Evolutionary conservation across 805 yeast genomes (phyloP), one percentile per base, ranked within the genome.

Genomic region (Saccharomyces paradoxus): DNA sequence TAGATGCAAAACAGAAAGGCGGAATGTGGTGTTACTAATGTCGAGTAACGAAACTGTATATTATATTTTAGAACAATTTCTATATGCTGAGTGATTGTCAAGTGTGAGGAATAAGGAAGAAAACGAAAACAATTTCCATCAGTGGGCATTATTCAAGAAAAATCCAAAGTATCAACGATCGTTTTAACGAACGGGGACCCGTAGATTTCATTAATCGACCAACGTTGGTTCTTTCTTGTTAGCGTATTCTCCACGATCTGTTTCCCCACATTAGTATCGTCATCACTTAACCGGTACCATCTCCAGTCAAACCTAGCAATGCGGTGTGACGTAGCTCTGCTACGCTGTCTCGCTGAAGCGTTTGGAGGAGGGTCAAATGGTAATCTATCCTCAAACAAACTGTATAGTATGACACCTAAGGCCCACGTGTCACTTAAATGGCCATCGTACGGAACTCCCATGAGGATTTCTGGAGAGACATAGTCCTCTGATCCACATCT

Each of bases 401-500:
- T 82, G 64, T 90, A 94, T 0, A 91, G 71, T n/a, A 91, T 74
- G 2, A 94, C 98, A 2, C 99, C 99, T 9, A 91, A 69, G 1
- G 97, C 89, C 99, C 99, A 94, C 21, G 91, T 76, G 68, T 94
- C 99, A 50, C 94, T 86, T 59, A 88, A 82, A 52, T 87, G 79
- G 12, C 99, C 99, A 63, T 92, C 92, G 65, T 94, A 94, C 6
- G 89, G 86, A 54, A 88, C 76, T 1, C 98, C 98, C 82, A 94
- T 81, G 41, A 94, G 73, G 26, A 94, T 72, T 65, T 94, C 99
- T 0, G 99, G 99, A 0, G 97, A 86, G 6, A 94, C 96, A 63
- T 94, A 94, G 67, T 94, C 99, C 58, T 89, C 97, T 1, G 96
- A 88, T 0, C 99, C 99, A 69, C 99, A 94, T 57, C 98, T 73